phyloP scores from a whole-genome alignment of 169 alveolate species.

The Plasmodium ovale region DNA sequence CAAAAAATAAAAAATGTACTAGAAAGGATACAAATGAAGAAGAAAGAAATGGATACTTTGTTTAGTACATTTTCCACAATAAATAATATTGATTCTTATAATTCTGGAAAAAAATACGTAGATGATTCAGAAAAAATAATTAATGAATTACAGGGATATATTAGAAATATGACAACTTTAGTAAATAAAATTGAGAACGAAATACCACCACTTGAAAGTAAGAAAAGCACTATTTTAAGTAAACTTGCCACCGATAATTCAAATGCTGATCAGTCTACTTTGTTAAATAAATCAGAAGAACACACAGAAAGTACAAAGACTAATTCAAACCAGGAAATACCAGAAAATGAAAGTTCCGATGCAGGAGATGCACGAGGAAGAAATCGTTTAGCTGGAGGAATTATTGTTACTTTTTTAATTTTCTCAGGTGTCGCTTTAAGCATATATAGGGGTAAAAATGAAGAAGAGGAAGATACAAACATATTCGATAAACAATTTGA shows the following conservation, averaged over 20 bases:
- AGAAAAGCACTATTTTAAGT: neutral
- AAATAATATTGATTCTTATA: neutral
- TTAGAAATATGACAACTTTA: neutral
- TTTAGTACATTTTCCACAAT: neutral
- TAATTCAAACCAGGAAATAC: neutral
- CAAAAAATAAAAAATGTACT: neutral
- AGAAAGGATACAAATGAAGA: constrained; percentile 2
- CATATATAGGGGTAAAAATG: neutral
- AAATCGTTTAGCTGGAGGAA: constrained; percentile 4
- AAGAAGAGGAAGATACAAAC: neutral
- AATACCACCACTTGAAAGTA: neutral
- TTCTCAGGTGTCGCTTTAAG: neutral
- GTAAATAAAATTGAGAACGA: neutral
- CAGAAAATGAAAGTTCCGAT: neutral
- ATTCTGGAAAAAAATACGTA: neutral
- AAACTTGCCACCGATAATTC: neutral
- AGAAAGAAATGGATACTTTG: neutral
- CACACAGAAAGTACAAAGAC: neutral
- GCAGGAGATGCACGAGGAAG: neutral
- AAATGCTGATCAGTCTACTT: neutral
- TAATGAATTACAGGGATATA: neutral
- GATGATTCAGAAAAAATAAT: neutral
- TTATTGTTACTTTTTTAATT: neutral
- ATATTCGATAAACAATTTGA: neutral
- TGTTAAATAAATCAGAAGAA: neutral